Conservation (phyloP, 2,329 filamentous ascomycete genomes). For the Ceratocystiopsis brevicomis region DNA sequence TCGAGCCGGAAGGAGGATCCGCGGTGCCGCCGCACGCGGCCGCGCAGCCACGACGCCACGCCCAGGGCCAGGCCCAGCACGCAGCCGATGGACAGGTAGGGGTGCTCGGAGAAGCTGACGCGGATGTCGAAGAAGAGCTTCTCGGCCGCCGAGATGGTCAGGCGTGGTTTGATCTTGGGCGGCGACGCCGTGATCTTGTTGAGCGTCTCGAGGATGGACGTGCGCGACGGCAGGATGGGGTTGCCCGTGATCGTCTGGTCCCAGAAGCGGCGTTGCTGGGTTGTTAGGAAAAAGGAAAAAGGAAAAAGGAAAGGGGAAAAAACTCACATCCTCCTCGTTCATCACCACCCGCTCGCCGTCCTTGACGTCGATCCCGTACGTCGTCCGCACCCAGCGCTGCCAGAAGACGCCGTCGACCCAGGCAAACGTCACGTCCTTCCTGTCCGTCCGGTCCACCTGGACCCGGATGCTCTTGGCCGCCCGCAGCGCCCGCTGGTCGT, state of each 20-base stretch:
- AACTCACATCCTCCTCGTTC: conserved; percentile 50
- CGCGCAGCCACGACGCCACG: conserved; percentile 32
- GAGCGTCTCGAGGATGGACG: conserved; percentile 76
- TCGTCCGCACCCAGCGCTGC: conserved; percentile 92
- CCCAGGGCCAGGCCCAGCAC: conserved; percentile 37
- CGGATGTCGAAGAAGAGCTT: conserved; percentile 52
- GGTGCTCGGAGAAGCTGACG: conserved; percentile 38
- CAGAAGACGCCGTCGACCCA: conserved; percentile 97
- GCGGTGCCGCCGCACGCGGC: conserved; percentile 31
- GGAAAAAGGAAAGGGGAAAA: no score
- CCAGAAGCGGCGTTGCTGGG: conserved; percentile 83
- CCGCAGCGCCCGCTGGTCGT: conserved; percentile 70
- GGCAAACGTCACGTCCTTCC: conserved; percentile 81
- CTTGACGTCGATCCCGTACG: conserved; percentile 75
- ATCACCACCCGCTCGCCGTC: conserved; percentile 87
- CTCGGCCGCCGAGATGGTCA: conserved; percentile 53
- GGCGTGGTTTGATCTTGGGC: conserved; percentile 55
- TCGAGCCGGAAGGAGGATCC: conserved; percentile 46
- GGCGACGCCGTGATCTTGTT: conserved; percentile 50
- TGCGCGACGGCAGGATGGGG: conserved; percentile 72
- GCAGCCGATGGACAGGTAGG: conserved; percentile 37
- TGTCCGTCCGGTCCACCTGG: conserved; percentile 71
- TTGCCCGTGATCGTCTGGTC: conserved; percentile 79
- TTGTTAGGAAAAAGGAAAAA: no score
- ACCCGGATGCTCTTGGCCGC: conserved; percentile 82